Conservation (phyloP, 768 basidiomycete species). For the Lentinula guzmanii region DNA sequence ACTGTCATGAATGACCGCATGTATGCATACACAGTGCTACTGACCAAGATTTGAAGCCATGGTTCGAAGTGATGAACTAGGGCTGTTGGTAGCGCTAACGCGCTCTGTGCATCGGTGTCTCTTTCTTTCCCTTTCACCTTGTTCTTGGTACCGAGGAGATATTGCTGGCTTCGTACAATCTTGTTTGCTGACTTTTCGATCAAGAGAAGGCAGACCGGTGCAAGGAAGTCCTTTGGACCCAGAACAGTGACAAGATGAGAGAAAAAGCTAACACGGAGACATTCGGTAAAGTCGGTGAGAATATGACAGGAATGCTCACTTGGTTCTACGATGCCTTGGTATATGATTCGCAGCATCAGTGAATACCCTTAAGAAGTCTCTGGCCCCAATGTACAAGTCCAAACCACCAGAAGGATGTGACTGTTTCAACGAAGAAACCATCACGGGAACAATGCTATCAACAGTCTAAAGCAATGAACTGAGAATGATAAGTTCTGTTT, state of each 20-base stretch:
- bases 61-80: constrained; percentile 52
- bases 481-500: background rate
- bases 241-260: constrained; percentile 79
- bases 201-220: constrained; percentile 79
- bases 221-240: constrained; percentile 73
- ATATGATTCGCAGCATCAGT: constrained; percentile 90
- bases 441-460: constrained; percentile 89
- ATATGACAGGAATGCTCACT: constrained; percentile 39
- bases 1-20: background rate
- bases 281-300: background rate
- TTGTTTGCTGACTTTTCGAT: constrained; percentile 73
- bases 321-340: constrained; percentile 86
- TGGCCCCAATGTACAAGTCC: constrained; percentile 61
- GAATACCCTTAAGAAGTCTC: constrained; percentile 85
- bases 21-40: constrained; percentile 12
- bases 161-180: constrained; percentile 43
- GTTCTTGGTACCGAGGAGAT: background rate
- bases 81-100: constrained; percentile 62
- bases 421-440: constrained; percentile 72
- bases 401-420: constrained; percentile 41
- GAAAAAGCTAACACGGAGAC: constrained; percentile 61
- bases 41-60: constrained; percentile 46
- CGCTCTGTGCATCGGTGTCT: constrained; percentile 47
- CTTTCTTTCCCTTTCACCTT: constrained; percentile 17
- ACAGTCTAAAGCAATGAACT: constrained; percentile 56